phyloP scores from a whole-genome alignment of 345 rosid species.

The Eucalyptus tenuipes region DNA sequence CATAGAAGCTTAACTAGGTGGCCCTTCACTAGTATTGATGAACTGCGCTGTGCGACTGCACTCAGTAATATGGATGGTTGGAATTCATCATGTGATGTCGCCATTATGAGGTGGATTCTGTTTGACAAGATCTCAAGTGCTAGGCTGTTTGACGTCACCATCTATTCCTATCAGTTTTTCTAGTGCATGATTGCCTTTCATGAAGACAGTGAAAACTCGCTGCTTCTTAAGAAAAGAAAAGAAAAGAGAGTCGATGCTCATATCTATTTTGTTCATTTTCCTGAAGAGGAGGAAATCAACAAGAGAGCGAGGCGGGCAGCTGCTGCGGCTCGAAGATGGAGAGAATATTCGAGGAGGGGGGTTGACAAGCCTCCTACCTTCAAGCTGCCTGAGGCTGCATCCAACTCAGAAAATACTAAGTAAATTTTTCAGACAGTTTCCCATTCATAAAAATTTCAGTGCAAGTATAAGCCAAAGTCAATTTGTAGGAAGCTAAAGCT shows the following conservation, averaged over 20 bases:
- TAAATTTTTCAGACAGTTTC: neutral
- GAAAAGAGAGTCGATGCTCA: neutral
- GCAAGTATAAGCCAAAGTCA: neutral
- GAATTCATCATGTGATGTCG: neutral
- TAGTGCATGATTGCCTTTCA: neutral
- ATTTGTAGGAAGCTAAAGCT: neutral
- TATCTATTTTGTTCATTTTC: neutral
- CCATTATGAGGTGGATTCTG: neutral
- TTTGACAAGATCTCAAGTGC: neutral
- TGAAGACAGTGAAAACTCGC: neutral
- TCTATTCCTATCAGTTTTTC: neutral
- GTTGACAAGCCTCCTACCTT: slow-evolving; percentile 65
- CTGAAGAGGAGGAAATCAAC: slow-evolving; percentile 72
- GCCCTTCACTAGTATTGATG: neutral
- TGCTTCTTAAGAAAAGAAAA: neutral
- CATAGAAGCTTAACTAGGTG: neutral
- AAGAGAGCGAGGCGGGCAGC: slow-evolving; percentile 74
- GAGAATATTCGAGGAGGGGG: slow-evolving; percentile 86
- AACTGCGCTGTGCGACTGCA: neutral
- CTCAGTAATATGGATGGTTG: neutral
- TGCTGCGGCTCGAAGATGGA: slow-evolving; percentile 83
- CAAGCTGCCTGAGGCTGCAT: slow-evolving; percentile 68
- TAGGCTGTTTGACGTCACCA: neutral
- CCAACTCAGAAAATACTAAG: slow-evolving; percentile 18
- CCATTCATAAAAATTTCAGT: neutral